Evolutionary conservation across 805 yeast genomes (phyloP), one percentile per base, ranked within the genome.

Genomic region (Torulaspora indica): DNA sequence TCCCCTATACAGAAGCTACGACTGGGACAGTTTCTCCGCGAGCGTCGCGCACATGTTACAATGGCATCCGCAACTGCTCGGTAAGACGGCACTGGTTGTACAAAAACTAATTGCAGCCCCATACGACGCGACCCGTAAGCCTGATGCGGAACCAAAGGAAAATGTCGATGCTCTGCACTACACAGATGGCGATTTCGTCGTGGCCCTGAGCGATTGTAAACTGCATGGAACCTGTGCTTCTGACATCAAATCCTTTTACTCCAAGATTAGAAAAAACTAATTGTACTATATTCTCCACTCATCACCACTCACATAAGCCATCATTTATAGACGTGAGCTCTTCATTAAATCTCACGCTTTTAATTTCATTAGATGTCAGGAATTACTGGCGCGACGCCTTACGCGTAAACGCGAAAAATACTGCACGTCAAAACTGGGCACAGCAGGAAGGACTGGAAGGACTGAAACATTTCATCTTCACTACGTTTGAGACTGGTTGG

Each of bases 61-160:
- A 65, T 93, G 98, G 98, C 98, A 91, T 61, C 95, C 96, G 9
- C 78, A 76, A 23, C 68, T 85, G 22, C 71, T 93, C 53, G 75
- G 84, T 43, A 83, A 79, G 57, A 73, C 93, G 3, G 83, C 88
- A 0, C 63, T 91, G 12, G 77, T 93, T 1, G 85, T 88, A 9
- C 73, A 80, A 35, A 75, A 79, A 56, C 66, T 76, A 8, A 73
- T 83, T 33, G 77, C 77, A 10, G 66, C 78, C 27, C 51, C 68
- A 13, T 76, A 74, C 49, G 64, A 69, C 23, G 66, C 70, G 10
- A 43, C 65, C 18, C 66, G 63, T 3, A 49, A 55, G 9, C 54
- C 61, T 7, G 44, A 45, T 15, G 42, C 48, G 5, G 51, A 50
- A 8, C 29, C 47, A 3, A 18, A 20, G 8, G 69, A 66, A n/a